phyloP scores from a whole-genome alignment of 495 filamentous ascomycete species.

The Haplographium delicatum region DNA sequence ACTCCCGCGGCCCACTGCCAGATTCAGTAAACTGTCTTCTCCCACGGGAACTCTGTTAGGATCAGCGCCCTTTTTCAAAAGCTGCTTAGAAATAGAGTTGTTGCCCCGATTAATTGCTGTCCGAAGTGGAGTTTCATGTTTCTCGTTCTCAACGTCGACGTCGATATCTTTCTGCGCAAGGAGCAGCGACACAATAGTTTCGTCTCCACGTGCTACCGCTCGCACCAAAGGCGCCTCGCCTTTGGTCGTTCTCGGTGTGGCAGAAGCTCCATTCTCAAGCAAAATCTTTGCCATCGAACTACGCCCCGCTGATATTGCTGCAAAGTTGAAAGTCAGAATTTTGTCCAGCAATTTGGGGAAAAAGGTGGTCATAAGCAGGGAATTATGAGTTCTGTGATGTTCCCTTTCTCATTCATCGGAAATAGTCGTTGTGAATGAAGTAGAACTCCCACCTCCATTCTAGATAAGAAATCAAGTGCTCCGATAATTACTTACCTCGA shows the following conservation, averaged over 20 bases:
- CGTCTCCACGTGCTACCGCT: not conserved
- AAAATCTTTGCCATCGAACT: not conserved
- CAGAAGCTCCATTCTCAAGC: slow-evolving; percentile 2
- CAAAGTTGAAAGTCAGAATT: too few species aligned
- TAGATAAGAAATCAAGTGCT: too few species aligned
- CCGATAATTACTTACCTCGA: too few species aligned
- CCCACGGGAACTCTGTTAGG: not conserved
- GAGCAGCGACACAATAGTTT: not conserved
- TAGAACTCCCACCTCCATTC: too few species aligned
- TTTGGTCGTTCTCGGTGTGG: not conserved
- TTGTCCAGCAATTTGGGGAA: too few species aligned
- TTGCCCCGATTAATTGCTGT: slow-evolving; percentile 1
- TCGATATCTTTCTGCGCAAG: slow-evolving; percentile 8
- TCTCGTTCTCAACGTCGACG: slow-evolving; percentile 3
- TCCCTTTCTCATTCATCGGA: too few species aligned
- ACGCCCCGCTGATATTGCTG: not conserved
- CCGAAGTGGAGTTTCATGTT: slow-evolving; percentile 2
- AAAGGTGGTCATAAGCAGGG: too few species aligned
- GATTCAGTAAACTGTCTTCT: not conserved
- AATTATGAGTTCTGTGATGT: too few species aligned
- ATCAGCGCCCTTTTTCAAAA: slow-evolving; percentile 1
- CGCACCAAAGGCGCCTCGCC: slow-evolving; percentile 1
- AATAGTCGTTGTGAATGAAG: too few species aligned
- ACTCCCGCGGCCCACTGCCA: not conserved
- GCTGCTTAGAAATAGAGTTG: not conserved